Evolutionary conservation across 441 rosid genomes (phyloP).

Genomic region (Erysimum pusillum): DNA sequence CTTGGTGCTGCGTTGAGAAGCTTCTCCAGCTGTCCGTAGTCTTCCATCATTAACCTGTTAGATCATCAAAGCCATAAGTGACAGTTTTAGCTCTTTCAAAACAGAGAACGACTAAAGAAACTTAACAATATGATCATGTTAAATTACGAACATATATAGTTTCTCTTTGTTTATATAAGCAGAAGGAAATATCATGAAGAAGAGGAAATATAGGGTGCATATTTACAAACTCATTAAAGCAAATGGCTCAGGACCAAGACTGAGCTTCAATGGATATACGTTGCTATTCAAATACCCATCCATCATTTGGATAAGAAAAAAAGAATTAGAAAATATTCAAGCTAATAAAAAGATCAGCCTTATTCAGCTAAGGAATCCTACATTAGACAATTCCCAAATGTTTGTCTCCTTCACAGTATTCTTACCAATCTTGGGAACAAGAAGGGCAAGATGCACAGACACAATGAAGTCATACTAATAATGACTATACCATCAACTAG

Average conservation of each 20-base stretch:
- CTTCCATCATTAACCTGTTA: slow-evolving; percentile 90
- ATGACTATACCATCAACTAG: slow-evolving; percentile 24
- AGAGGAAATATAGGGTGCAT: slow-evolving; percentile 16
- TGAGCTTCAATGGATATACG: slow-evolving; percentile 14
- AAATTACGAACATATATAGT: slow-evolving; percentile 27
- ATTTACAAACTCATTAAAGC: slow-evolving; percentile 20
- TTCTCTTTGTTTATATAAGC: slow-evolving; percentile 25
- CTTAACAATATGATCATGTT: slow-evolving; percentile 20
- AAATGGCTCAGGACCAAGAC: slow-evolving; percentile 28
- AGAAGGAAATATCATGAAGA: slow-evolving; percentile 14
- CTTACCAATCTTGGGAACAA: slow-evolving; percentile 23
- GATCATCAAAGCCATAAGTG: slow-evolving; percentile 35
- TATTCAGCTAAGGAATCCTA: slow-evolving; percentile 20
- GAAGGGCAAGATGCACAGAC: slow-evolving; percentile 33
- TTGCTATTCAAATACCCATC: slow-evolving; percentile 25
- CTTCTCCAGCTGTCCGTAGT: slow-evolving; percentile 97
- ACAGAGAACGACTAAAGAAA: slow-evolving; percentile 33
- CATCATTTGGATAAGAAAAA: slow-evolving; percentile 17
- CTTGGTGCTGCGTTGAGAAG: slow-evolving; percentile 99
- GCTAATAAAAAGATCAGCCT: slow-evolving; percentile 19
- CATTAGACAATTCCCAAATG: slow-evolving; percentile 21
- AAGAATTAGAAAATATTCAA: neutral
- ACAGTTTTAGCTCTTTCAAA: slow-evolving; percentile 34
- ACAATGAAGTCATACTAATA: slow-evolving; percentile 31
- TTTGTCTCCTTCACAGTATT: slow-evolving; percentile 10